Evolutionary conservation across 495 filamentous ascomycete genomes (phyloP), one percentile per base, ranked within the genome.

Genomic region (Penicillium fimorum): DNA sequence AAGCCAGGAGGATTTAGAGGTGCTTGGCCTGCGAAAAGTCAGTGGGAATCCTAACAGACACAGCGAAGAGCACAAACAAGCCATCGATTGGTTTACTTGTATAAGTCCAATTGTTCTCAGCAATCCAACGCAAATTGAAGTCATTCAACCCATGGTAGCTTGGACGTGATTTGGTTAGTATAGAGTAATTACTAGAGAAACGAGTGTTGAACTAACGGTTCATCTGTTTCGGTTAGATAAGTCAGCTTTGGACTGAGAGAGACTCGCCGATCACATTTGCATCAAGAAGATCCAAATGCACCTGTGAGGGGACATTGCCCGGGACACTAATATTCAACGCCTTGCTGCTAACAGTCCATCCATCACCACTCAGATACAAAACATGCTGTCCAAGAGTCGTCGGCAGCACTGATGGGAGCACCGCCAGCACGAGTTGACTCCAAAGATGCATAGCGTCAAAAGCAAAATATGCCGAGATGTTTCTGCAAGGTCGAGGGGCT

Each of bases 31-130:
- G 33, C 8, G 8, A 1, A 40, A 11, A 30, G 27, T 67, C 55
- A 69, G 55, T 41, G 6, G 37, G 38, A 24, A 44, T 47, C 40
- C 45, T 42, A 38, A 53, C 24, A 2, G 15, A 30, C 5, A 38
- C 18, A 32, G n/a, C 15, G 3, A 12, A 17, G 17, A 45, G 12
- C 18, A 69, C 77, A 45, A 66, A 83, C 76, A 87, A 57, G 17
- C 68, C 74, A 4, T 65, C 29, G 7, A 89, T 64, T 1, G 72
- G 67, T 4, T 76, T 64, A 12, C 79, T 82, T n/a, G 76, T 81
- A 55, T 87, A 88, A 0, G 79, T 87, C 85, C 85, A 88, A 60
- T 86, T 83, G 15, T 72, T 75, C 44, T 76, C 66, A 4, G 74
- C 76, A 27, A 88, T 68, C 85, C 84, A 88, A 10, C 83, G 82